Evolutionary conservation across 495 filamentous ascomycete species (phyloP).

Genomic region (Pseudoneurospora amorphoporcata): DNA sequence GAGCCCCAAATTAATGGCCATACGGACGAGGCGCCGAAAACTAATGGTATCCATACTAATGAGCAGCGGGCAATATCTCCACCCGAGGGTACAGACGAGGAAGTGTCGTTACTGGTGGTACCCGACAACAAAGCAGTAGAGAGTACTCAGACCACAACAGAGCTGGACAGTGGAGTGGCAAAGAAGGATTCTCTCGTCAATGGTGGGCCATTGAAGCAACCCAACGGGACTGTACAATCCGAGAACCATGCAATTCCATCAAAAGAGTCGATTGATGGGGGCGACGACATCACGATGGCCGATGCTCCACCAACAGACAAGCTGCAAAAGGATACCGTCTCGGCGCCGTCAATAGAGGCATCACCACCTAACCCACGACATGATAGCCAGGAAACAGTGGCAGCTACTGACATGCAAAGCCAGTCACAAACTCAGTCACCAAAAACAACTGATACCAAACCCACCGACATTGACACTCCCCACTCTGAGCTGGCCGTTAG

Average conservation of each 20-base stretch:
- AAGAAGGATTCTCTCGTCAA: neutral
- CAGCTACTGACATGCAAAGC: conserved; percentile 27
- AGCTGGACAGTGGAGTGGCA: neutral
- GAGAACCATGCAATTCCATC: conserved; percentile 2
- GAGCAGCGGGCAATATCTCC: neutral
- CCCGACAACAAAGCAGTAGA: neutral
- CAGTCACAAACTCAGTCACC: conserved; percentile 43
- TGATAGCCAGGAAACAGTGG: conserved; percentile 25
- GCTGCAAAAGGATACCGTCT: neutral
- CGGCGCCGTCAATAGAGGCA: conserved; percentile 16
- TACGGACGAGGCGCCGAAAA: neutral
- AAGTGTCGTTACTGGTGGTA: neutral
- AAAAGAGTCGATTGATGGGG: conserved; percentile 27
- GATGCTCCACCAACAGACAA: conserved; percentile 20
- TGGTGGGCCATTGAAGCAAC: neutral
- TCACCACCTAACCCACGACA: conserved; percentile 12
- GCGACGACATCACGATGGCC: conserved; percentile 38
- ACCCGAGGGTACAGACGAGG: neutral
- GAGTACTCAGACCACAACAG: neutral
- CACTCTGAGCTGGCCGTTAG: conserved; percentile 45
- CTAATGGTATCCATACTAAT: neutral
- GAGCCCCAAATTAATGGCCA: conserved; percentile 9
- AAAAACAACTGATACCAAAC: conserved; percentile 54
- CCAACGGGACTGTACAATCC: neutral
- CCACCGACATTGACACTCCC: conserved; percentile 57